phyloP scores from a whole-genome alignment of 495 filamentous ascomycete genomes.

The Hapsidospora chrysogenum region DNA sequence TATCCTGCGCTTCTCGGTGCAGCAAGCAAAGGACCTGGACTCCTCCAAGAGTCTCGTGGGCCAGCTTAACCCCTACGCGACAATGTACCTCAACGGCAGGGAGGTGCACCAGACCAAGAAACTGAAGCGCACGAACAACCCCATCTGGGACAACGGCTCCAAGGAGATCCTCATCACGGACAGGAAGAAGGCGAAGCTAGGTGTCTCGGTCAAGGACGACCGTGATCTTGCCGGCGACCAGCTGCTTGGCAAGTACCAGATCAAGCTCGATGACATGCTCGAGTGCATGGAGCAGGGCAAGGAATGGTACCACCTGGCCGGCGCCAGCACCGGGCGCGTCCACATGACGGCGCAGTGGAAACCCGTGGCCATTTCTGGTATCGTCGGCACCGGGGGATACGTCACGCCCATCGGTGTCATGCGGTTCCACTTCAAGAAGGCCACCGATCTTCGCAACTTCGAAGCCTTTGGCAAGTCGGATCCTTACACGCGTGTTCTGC shows the following conservation, averaged over 20 bases:
- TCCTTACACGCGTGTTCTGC: conserved; percentile 73
- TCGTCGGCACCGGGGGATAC: conserved; percentile 72
- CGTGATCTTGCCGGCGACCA: conserved; percentile 71
- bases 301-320: conserved; percentile 86
- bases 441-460: conserved; percentile 69
- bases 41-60: conserved; percentile 78
- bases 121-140: conserved; percentile 91
- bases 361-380: conserved; percentile 69
- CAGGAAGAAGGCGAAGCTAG: conserved; percentile 73
- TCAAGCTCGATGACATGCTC: conserved; percentile 85
- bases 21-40: conserved; percentile 93
- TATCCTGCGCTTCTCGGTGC: conserved; percentile 80
- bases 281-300: conserved; percentile 82
- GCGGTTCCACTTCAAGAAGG: conserved; percentile 80
- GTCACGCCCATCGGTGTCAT: conserved; percentile 85
- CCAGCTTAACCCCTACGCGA: conserved; percentile 76
- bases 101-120: conserved; percentile 72
- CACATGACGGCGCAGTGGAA: conserved; percentile 91
- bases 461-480: conserved; percentile 96
- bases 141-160: conserved; percentile 75
- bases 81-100: conserved; percentile 76
- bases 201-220: conserved; percentile 88
- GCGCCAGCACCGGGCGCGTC: conserved; percentile 64
- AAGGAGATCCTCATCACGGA: conserved; percentile 93
- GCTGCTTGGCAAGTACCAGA: conserved; percentile 77